phyloP scores from a whole-genome alignment of 176 grass and related monocot species.

The Raddia distichophylla region DNA sequence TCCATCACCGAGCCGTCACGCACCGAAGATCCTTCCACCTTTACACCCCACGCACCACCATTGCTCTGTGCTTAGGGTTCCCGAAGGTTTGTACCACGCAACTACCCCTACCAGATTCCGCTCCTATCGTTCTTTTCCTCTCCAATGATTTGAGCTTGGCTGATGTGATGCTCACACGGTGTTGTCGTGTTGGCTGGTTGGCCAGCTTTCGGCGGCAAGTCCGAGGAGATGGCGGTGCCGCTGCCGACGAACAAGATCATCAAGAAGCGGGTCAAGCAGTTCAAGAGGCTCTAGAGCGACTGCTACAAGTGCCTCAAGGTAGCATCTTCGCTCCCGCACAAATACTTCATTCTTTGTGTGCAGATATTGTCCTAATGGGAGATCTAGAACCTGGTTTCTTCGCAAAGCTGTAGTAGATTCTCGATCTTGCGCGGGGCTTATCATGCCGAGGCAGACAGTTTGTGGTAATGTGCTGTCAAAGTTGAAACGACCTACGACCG shows the following conservation, averaged over 20 bases:
- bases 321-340: not conserved
- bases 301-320: constrained; percentile 79
- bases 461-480: too few relatives aligned
- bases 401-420: not conserved
- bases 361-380: not conserved
- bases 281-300: constrained; percentile 75
- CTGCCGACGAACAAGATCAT: constrained; percentile 69
- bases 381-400: not conserved
- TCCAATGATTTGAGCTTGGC: not conserved
- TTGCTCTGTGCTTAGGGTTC: too few relatives aligned
- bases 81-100: too few relatives aligned
- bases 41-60: too few relatives aligned
- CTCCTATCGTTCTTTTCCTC: too few relatives aligned
- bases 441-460: not conserved
- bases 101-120: too few relatives aligned
- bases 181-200: too few relatives aligned
- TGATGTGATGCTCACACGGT: too few relatives aligned
- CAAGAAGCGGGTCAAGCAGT: constrained; percentile 76
- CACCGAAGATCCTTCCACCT: too few relatives aligned
- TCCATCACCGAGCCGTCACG: too few relatives aligned
- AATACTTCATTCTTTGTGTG: not conserved
- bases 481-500: too few relatives aligned
- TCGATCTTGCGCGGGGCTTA: not conserved
- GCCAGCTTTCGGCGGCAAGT: too few relatives aligned
- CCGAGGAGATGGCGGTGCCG: constrained; percentile 66